These are phyloP conservation scores for Colletotrichum cereale DNA, from an alignment of 2,329 filamentous ascomycete species.

Conservation along the genomic window DNA sequence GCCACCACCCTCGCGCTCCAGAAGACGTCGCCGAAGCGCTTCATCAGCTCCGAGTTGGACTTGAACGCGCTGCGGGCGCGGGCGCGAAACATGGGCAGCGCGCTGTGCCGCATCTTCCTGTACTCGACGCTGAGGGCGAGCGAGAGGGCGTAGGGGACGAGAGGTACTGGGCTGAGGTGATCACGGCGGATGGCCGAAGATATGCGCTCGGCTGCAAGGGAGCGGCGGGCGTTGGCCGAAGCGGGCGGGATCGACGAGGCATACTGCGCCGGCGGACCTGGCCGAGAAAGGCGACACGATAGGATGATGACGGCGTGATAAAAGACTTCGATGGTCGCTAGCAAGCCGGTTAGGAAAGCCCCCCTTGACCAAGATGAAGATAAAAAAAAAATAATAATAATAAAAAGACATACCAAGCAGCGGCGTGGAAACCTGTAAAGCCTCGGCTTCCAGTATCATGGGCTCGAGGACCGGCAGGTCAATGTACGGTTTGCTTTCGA, in stretches of 20 bases:
- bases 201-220: conserved; percentile 69
- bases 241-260: conserved; percentile 58
- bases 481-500: conserved; percentile 59
- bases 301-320: conserved; percentile 75
- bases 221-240: conserved; percentile 68
- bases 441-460: conserved; percentile 67
- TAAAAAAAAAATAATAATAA: background rate
- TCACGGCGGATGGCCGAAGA: conserved; percentile 66
- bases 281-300: conserved; percentile 67
- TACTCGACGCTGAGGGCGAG: conserved; percentile 73
- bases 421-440: conserved; percentile 61
- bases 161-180: conserved; percentile 65
- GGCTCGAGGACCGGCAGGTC: conserved; percentile 69
- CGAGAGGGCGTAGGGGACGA: conserved; percentile 72
- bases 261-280: conserved; percentile 54
- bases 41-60: conserved; percentile 65
- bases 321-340: conserved; percentile 71
- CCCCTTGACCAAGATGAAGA: background rate
- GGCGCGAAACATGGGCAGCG: conserved; percentile 68
- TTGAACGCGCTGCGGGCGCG: conserved; percentile 68
- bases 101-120: conserved; percentile 73
- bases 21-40: conserved; percentile 67
- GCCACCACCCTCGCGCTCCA: conserved; percentile 69
- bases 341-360: conserved; percentile 43
- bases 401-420: conserved; percentile 63